These are phyloP conservation scores for Artemisia annua DNA, from an alignment of 129 eudicot species.

Conservation along the genomic window DNA sequence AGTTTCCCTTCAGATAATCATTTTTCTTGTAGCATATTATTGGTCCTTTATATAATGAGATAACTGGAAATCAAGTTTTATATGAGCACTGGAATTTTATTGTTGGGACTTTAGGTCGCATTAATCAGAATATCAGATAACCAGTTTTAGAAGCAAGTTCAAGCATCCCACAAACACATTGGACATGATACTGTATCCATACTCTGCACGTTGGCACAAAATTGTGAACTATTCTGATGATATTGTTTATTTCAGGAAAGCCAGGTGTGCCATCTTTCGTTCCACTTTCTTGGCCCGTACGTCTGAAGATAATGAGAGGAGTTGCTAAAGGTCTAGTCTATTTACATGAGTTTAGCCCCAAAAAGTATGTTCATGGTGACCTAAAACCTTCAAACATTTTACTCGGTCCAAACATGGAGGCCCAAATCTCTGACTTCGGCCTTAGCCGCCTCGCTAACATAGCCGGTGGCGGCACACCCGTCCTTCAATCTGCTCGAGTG, in stretches of 20 bases:
- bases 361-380: constrained; percentile 94
- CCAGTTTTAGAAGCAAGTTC: background rate
- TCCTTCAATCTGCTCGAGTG: constrained; percentile 60
- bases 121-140: background rate
- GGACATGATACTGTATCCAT: background rate
- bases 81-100: background rate
- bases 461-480: constrained; percentile 76
- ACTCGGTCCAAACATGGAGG: constrained; percentile 78
- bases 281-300: constrained; percentile 68
- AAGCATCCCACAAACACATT: background rate
- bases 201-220: background rate
- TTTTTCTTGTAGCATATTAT: too few relatives aligned
- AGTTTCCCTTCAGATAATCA: too few relatives aligned
- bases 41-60: background rate
- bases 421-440: constrained; percentile 83
- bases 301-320: constrained; percentile 82
- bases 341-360: constrained; percentile 91
- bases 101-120: background rate
- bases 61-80: background rate
- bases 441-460: constrained; percentile 89
- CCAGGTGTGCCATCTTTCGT: constrained; percentile 64
- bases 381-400: constrained; percentile 81
- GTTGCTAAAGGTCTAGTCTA: constrained; percentile 78
- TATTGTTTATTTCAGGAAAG: constrained; percentile 53
- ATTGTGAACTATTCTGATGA: background rate